phyloP scores from a whole-genome alignment of 441 rosid genomes.

The Eruca vesicaria region DNA sequence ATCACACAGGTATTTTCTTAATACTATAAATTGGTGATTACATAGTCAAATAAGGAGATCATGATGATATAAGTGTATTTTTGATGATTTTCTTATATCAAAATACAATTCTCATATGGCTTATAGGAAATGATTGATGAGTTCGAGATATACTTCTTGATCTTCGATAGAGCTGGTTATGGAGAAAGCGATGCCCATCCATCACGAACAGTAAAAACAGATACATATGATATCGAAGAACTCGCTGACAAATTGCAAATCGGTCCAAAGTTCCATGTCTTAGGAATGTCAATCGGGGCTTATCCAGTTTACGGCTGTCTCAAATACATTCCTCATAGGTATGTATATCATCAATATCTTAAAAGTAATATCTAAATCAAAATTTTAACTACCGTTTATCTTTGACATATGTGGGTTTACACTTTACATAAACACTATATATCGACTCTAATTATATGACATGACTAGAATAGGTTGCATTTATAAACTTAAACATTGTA shows the following conservation, averaged over 20 bases:
- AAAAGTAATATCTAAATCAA: not conserved
- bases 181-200: conserved; percentile 82
- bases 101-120: not conserved
- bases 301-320: conserved; percentile 80
- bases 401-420: too few relatives aligned
- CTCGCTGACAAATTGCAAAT: conserved; percentile 79
- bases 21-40: not conserved
- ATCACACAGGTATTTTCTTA: conserved; percentile 64
- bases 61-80: not conserved
- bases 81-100: not conserved
- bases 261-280: conserved; percentile 70
- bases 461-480: not conserved
- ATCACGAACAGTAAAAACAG: conserved; percentile 55
- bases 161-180: conserved; percentile 83
- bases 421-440: not conserved
- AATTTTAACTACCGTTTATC: too few relatives aligned
- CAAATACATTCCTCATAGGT: conserved; percentile 85
- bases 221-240: conserved; percentile 76
- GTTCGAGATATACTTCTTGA: conserved; percentile 50
- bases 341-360: conserved; percentile 30
- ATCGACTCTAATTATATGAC: not conserved
- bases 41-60: not conserved
- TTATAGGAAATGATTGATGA: conserved; percentile 56
- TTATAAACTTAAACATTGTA: not conserved
- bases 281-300: conserved; percentile 90